Base-by-base conservation (phyloP, 208 protist genomes). In the Crithidia expoeki region DNA sequence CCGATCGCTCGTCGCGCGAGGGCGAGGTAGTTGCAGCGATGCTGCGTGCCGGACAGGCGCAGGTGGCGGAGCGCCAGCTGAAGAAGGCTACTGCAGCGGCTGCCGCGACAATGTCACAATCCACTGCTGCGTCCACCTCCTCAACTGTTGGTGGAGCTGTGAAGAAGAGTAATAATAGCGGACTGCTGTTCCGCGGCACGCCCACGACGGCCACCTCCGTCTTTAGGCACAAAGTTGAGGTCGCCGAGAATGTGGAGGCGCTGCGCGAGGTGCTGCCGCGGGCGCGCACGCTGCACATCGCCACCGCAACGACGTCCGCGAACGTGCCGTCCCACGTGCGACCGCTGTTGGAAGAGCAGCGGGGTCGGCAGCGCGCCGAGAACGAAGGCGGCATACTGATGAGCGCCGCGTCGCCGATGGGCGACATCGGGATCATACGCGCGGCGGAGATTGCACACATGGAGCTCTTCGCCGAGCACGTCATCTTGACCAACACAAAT, bases 391-490 rank as follows among this genome's bases (percentile, higher is more conserved):
- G 50, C 69, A 28, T 83, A 56, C 65, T 73, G 46, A 53, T 74
- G 62, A 23, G 67, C 47, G 60, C 79, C 2, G 68, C 61, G 5
- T 60, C 63, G 21, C 58, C 42, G 25, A 66, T 75, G 28, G 82
- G 77, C 2, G 79, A 83, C 23, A 30, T 90, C 21, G 80, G 59
- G 25, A 56, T 94, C 38, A 60, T 96, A 47, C 79, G 83, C 56
- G 60, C 92, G 21, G 73, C 72, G 0, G 88, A 96, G 53, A 77
- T 96, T 16, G 74, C 77, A 6, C 86, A 88, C 60, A 86, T 85
- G 81, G 86, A 93, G 68, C 72, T 96, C n/a, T 89, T 86, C 44
- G 85, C 92, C 46, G 92, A 96, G 73, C 76, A 90, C 38, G 89
- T 95, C n/a, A 76, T 89, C 56, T 56, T 96, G 52, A 89, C 74